Evolutionary conservation across 192 early-diverging fungal genomes (phyloP).

Genomic region (Coemansia sp.): DNA sequence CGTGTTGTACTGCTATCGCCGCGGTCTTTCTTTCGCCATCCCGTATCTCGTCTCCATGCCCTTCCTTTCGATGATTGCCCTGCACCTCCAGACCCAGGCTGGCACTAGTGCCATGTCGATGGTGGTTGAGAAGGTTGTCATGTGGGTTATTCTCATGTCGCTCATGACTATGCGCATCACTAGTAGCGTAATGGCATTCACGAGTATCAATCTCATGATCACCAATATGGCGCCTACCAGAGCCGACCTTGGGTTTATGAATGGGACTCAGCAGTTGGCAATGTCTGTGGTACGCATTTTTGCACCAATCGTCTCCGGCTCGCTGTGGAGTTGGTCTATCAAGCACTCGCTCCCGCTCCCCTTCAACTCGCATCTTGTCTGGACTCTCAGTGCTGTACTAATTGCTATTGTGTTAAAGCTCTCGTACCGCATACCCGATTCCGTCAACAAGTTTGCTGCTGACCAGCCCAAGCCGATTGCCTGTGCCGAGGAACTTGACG

Average conservation of each 20-base stretch:
- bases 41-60: conserved; percentile 23
- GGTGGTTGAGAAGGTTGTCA: conserved; percentile 6
- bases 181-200: conserved; percentile 32
- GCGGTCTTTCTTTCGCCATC: conserved; percentile 18
- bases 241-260: conserved; percentile 40
- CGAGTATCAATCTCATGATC: conserved; percentile 43
- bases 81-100: background rate
- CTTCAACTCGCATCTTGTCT: conserved; percentile 44
- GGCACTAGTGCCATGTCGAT: background rate
- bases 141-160: conserved; percentile 34
- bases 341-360: conserved; percentile 43
- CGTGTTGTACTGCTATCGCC: conserved; percentile 45
- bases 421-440: conserved; percentile 24
- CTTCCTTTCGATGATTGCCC: conserved; percentile 8
- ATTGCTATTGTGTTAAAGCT: conserved; percentile 10
- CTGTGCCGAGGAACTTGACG: background rate
- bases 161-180: conserved; percentile 27
- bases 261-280: conserved; percentile 43
- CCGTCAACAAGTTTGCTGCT: conserved; percentile 42
- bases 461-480: conserved; percentile 4
- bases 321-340: conserved; percentile 43
- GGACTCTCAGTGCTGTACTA: conserved; percentile 25
- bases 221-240: conserved; percentile 41
- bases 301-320: conserved; percentile 36
- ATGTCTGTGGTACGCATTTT: conserved; percentile 23